A percentile compares a stretch with the other conserved stretches of the same genome.
Conservation (phyloP, 169 alveolate species). For the Eimeria zaria region DNA sequence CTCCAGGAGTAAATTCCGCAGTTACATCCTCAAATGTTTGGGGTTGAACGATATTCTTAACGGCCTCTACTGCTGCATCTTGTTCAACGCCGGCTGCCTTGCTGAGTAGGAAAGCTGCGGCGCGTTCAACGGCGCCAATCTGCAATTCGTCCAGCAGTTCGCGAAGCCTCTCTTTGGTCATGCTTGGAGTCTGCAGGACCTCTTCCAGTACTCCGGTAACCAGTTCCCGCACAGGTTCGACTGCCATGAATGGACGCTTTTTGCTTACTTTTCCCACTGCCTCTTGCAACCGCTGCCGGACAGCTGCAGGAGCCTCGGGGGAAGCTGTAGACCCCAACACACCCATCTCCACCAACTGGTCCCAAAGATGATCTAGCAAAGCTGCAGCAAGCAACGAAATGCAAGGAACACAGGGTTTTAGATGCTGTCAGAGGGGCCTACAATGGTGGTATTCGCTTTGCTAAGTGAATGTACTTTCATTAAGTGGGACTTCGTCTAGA, state of each 20-base stretch:
- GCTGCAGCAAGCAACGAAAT: slow-evolving; percentile 34
- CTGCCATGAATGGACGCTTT: slow-evolving; percentile 48
- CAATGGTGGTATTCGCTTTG: not conserved
- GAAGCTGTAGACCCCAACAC: slow-evolving; percentile 6
- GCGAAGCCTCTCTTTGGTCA: slow-evolving; percentile 46
- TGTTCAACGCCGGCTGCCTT: slow-evolving; percentile 53
- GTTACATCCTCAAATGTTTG: not conserved
- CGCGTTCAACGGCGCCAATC: slow-evolving; percentile 18
- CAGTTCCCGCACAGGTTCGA: slow-evolving; percentile 45
- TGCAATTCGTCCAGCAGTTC: slow-evolving; percentile 50
- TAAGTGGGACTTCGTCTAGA: not conserved
- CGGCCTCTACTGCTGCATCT: not conserved
- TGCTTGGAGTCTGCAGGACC: slow-evolving; percentile 51
- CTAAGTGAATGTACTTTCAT: not conserved
- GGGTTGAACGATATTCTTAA: not conserved
- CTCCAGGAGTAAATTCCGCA: not conserved
- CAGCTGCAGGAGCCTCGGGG: slow-evolving; percentile 19
- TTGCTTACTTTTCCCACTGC: slow-evolving; percentile 6
- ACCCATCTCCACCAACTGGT: slow-evolving; percentile 18
- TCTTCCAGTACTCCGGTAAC: slow-evolving; percentile 2
- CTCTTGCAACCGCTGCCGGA: not conserved
- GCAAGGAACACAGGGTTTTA: not conserved
- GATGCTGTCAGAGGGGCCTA: not conserved
- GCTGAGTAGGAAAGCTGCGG: slow-evolving; percentile 61
- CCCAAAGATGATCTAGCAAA: slow-evolving; percentile 58